Evolutionary conservation across 1,284 basidiomycete genomes (phyloP).

Genomic region (Apiotrichum laibachii): DNA sequence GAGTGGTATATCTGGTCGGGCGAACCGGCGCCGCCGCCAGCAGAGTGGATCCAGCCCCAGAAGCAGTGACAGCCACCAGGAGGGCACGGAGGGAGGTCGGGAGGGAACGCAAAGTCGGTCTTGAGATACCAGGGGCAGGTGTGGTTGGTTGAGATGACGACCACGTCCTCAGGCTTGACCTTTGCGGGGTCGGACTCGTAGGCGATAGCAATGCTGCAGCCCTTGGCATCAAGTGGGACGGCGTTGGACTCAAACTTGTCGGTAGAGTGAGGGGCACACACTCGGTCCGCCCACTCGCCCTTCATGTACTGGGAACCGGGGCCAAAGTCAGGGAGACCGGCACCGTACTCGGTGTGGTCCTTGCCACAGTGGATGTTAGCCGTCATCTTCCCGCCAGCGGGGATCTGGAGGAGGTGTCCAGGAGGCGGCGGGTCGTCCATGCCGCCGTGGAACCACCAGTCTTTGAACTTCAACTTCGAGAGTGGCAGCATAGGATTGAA

Average conservation of each 20-base stretch:
- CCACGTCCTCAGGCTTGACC: constrained; percentile 64
- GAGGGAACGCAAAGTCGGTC: constrained; percentile 61
- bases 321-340: no score
- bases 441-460: constrained; percentile 65
- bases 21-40: constrained; percentile 11
- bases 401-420: constrained; percentile 34
- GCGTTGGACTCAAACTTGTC: no score
- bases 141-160: constrained; percentile 68
- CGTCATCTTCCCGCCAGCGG: constrained; percentile 31
- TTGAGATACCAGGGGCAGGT: constrained; percentile 67
- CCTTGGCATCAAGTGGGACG: neutral
- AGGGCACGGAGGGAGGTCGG: constrained; percentile 66
- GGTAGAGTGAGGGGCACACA: no score
- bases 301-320: no score
- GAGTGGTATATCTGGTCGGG: constrained; percentile 34
- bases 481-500: neutral
- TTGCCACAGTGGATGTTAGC: no score
- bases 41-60: constrained; percentile 63
- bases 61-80: constrained; percentile 64
- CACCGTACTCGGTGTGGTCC: no score
- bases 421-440: constrained; percentile 34
- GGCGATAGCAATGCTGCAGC: constrained; percentile 56
- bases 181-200: constrained; percentile 60
- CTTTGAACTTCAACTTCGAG: constrained; percentile 51
- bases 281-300: no score